Evolutionary conservation across 164 flowering plant species (phyloP).

Genomic region (Platanus orientalis): DNA sequence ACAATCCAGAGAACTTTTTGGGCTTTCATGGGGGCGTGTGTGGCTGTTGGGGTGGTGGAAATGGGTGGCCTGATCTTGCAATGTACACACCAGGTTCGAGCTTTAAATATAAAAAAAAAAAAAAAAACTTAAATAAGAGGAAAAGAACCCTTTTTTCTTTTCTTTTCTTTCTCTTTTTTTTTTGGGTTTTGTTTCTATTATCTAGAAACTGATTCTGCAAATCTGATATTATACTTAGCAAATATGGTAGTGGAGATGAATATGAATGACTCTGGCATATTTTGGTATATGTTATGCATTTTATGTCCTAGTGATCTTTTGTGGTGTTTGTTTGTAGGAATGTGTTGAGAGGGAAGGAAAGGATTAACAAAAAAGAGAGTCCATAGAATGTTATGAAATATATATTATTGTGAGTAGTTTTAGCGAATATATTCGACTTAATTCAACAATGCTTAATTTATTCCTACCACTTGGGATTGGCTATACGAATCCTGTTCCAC

Average conservation of each 20-base stretch:
- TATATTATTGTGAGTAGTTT: too few species aligned
- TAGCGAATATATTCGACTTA: too few species aligned
- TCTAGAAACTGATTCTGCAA: constrained; percentile 2
- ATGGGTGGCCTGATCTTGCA: constrained; percentile 59
- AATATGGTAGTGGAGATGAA: background rate
- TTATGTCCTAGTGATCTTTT: background rate
- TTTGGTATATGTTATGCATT: constrained; percentile 6
- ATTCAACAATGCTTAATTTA: too few species aligned
- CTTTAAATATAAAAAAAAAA: constrained; percentile 14
- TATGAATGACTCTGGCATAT: background rate
- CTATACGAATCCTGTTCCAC: too few species aligned
- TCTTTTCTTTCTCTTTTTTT: background rate
- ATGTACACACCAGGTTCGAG: constrained; percentile 51
- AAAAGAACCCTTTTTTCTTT: background rate
- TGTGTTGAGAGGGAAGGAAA: background rate
- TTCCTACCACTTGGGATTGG: too few species aligned
- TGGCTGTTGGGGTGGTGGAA: constrained; percentile 35
- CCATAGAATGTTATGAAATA: too few species aligned
- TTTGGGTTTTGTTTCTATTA: background rate
- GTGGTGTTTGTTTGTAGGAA: constrained; percentile 8
- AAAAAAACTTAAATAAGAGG: background rate
- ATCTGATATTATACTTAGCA: background rate
- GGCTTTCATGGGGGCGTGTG: constrained; percentile 27
- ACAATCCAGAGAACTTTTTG: constrained; percentile 31
- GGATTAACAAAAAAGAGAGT: too few species aligned